Evolutionary conservation across 768 basidiomycete genomes (phyloP), one percentile per base, ranked within the genome.

Genomic region (Lyophyllum semitale): DNA sequence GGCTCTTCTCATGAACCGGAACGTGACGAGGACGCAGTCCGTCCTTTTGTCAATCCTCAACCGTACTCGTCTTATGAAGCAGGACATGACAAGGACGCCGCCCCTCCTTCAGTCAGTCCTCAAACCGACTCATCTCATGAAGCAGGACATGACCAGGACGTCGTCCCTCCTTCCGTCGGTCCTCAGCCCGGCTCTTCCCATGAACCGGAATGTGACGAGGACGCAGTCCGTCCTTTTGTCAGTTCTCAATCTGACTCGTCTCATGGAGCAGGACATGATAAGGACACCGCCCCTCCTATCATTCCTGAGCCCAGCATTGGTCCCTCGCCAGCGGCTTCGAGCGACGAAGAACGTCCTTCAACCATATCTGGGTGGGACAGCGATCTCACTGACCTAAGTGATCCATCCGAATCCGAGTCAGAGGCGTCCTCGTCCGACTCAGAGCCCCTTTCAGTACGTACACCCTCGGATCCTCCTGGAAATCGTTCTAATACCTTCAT

Each of bases 331-430:
- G 30, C 38, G 27, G 35, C 27, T 11, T 33, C 41, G 5, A 22
- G 5, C 33, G 23, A 15, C 26, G 32, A 52, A 11, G 43, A 22
- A 2, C 15, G n/a, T n/a, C n/a, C 47, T 5, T 13, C 40, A 30
- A 17, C 38, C 3, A 60, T 68, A 8, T 26, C 53, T 29, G 71
- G 66, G 20, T 70, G 70, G 70, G 70, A 72, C 52, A 73, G 72
- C 40, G 73, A 73, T 29, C 63, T 73, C 23, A 68, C 67, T 3
- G 71, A 73, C 5, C 54, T 75, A 2, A 65, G 63, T 11, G 66
- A 69, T 42, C 64, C 66, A 18, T 63, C 62, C 5, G 58, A 61
- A 18, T 59, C 58, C 8, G 64, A 65, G 12, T 53, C 54, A 8
- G 66, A 66, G 33, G 42, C 37, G 12, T 59, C 52, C 38, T 54